Base-by-base conservation (phyloP, 768 basidiomycete species). In the Suillus variegatus region DNA sequence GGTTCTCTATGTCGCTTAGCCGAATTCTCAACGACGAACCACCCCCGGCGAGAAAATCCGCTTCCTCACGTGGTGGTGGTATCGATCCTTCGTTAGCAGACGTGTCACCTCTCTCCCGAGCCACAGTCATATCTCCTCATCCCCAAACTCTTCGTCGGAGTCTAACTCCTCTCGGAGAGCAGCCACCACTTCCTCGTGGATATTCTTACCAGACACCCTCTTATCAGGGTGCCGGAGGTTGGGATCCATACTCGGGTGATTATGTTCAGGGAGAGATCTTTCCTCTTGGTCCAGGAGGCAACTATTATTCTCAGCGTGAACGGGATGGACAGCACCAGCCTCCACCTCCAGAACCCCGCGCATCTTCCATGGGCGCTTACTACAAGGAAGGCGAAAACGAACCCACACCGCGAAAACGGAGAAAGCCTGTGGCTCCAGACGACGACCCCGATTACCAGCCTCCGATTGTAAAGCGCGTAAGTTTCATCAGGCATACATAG, bases 21-120 rank as follows among this genome's bases (percentile, higher is more conserved):
- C 84, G 86, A 69, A 92, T 93, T 67, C 87, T 93, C 78, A 93
- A 93, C 79, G 87, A 92, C 79, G 88, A 90, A 68, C 84, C 89
- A 51, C 77, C 81, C 40, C 79, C 81, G 25, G 75, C 81, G 55
- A 70, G 79, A 60, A 73, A 75, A 55, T 57, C 69, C 51, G 62
- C 60, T 28, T 63, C 68, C 64, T 54, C 69, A 40, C 70, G 68
- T 65, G 47, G 68, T 67, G 56, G 73, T 66, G 65, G 67, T 62
- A 41, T 67, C 70, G 73, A 75, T 67, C 38, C 69, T 32, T 63
- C 73, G 0, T 36, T 66, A 46, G 56, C 68, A 47, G 72, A 72
- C 66, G 73, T 72, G 47, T 73, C 74, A 14, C 75, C 72, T 55
- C 49, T 66, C 62, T 64, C 70, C 12, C 52, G 61, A 38, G 46